Conservation (phyloP, 2,329 filamentous ascomycete species). For the Aspergillus sp. region DNA sequence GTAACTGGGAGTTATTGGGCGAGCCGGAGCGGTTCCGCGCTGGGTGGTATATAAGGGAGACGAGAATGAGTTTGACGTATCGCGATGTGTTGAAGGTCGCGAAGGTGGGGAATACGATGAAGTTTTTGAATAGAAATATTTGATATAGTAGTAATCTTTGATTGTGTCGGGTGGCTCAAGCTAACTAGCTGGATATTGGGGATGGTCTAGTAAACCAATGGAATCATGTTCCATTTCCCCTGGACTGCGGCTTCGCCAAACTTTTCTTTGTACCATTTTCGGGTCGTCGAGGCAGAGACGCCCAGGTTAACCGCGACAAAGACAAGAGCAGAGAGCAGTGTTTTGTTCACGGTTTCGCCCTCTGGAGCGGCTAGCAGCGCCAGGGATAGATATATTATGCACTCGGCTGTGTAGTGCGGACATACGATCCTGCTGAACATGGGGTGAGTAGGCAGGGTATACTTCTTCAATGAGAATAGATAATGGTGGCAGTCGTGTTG, state of each 20-base stretch:
- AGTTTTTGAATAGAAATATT: slow-evolving; percentile 42
- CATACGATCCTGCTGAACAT: slow-evolving; percentile 73
- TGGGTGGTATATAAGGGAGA: slow-evolving; percentile 50
- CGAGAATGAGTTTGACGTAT: slow-evolving; percentile 64
- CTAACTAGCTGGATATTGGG: background rate
- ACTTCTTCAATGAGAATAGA: slow-evolving; percentile 72
- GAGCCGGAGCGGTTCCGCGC: slow-evolving; percentile 37
- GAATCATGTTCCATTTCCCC: slow-evolving; percentile 73
- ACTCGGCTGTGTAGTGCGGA: slow-evolving; percentile 91
- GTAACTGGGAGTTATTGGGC: slow-evolving; percentile 59
- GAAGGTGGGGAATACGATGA: slow-evolving; percentile 68
- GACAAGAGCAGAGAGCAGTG: slow-evolving; percentile 65
- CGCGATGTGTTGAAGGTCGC: slow-evolving; percentile 84
- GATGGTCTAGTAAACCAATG: slow-evolving; percentile 42
- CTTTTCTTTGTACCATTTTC: slow-evolving; percentile 73
- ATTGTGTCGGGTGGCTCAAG: too few species aligned
- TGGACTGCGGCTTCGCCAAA: slow-evolving; percentile 68
- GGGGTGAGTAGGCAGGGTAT: slow-evolving; percentile 73
- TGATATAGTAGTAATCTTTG: slow-evolving; percentile 13
- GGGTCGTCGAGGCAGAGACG: slow-evolving; percentile 75
- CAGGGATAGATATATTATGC: slow-evolving; percentile 77
- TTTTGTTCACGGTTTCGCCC: slow-evolving; percentile 67
- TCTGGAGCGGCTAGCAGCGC: slow-evolving; percentile 70
- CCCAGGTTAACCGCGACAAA: slow-evolving; percentile 81
- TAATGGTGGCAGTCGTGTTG: slow-evolving; percentile 75